phyloP scores from a whole-genome alignment of 1,284 basidiomycete genomes.

The Ganoderma lucidum region DNA sequence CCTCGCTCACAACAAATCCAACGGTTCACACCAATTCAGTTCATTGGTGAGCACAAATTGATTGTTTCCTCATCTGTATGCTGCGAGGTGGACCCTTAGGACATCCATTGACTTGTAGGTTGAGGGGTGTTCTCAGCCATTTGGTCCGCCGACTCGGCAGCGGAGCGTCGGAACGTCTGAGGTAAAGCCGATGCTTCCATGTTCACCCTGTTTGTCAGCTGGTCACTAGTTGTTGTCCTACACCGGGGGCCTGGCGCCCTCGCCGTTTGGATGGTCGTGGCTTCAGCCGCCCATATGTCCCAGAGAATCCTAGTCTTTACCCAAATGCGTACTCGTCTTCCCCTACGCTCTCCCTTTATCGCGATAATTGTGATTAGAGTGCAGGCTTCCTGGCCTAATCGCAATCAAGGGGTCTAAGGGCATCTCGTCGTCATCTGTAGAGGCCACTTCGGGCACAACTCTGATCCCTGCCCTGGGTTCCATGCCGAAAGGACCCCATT shows the following conservation, averaged over 20 bases:
- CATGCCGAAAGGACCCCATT: conserved; percentile 16
- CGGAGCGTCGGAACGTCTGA: not conserved
- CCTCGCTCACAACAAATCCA: not conserved
- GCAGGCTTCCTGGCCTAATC: conserved; percentile 10
- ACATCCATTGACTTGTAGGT: not conserved
- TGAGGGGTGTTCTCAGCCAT: not conserved
- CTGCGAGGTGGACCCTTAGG: not conserved
- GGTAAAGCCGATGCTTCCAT: conserved; percentile 2
- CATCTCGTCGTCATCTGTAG: not conserved
- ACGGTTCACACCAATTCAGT: not conserved
- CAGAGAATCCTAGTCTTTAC: not conserved
- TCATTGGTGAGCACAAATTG: not conserved
- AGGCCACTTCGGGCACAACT: not conserved
- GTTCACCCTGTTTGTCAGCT: not conserved
- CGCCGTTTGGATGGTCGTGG: conserved; percentile 3
- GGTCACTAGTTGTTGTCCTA: conserved; percentile 11
- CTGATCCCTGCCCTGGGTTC: conserved; percentile 4
- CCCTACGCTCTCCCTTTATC: conserved; percentile 11
- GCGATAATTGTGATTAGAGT: conserved; percentile 17
- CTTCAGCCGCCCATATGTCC: conserved; percentile 14
- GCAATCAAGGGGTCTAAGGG: conserved; percentile 10
- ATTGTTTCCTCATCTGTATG: not conserved
- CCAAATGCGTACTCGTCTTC: conserved; percentile 7
- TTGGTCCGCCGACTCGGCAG: not conserved
- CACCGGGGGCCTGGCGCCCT: not conserved